Conservation (phyloP, 257 asterid genomes). For the Petunia axillaris region DNA sequence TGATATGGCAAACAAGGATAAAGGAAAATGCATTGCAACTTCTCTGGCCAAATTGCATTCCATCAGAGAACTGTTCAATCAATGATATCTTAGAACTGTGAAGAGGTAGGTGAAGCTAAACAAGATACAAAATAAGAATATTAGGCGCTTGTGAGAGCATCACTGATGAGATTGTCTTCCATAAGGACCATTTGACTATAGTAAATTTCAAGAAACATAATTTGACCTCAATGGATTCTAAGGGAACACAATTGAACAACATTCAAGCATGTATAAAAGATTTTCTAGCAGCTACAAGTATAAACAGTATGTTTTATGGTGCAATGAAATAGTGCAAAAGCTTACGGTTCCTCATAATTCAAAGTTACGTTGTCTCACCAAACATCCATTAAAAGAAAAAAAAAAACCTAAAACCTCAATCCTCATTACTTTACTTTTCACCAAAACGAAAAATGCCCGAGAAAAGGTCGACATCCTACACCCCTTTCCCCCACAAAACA, state of each 20-base stretch:
- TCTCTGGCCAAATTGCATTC: slow-evolving; percentile 14
- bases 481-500: not conserved
- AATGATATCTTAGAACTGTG: slow-evolving; percentile 4
- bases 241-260: not conserved
- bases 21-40: not conserved
- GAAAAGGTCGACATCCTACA: not conserved
- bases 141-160: not conserved
- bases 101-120: not conserved
- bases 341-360: not conserved
- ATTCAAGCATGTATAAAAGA: not conserved
- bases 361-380: not conserved
- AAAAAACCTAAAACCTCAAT: slow-evolving; percentile 6
- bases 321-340: not conserved
- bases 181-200: not conserved
- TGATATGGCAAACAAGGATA: not conserved
- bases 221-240: not conserved
- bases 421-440: not conserved
- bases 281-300: not conserved
- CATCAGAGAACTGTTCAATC: not conserved
- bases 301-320: not conserved
- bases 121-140: not conserved
- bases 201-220: not conserved
- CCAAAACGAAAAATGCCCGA: not conserved
- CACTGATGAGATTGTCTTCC: not conserved
- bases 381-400: not conserved